Conservation (phyloP, 2,329 filamentous ascomycete species). For the Epichloe amarillans region DNA sequence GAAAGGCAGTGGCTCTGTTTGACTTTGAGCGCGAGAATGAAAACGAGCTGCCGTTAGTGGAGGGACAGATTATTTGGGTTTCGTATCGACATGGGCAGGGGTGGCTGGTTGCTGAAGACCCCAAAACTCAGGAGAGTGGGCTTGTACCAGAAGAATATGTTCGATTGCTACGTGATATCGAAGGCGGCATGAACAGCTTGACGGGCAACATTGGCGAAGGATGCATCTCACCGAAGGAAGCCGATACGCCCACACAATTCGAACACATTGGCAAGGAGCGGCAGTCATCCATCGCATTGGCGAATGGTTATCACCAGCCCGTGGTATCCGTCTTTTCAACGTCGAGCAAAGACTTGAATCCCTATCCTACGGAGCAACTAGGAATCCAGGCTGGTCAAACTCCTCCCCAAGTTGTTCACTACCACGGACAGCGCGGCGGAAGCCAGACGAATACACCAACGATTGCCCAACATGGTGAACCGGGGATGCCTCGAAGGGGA, state of each 20-base stretch:
- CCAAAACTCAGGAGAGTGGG: conserved; percentile 84
- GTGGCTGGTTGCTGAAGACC: conserved; percentile 94
- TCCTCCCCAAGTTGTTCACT: conserved; percentile 53
- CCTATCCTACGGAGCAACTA: conserved; percentile 51
- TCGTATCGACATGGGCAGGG: conserved; percentile 93
- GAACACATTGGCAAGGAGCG: conserved; percentile 36
- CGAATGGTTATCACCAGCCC: conserved; percentile 56
- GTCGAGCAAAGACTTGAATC: conserved; percentile 55
- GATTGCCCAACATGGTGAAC: conserved; percentile 36
- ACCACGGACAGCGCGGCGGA: conserved; percentile 53
- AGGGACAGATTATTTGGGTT: conserved; percentile 93
- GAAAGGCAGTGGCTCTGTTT: conserved; percentile 88
- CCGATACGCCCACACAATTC: conserved; percentile 47
- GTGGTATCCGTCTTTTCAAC: conserved; percentile 58
- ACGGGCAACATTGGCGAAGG: conserved; percentile 46
- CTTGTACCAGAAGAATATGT: conserved; percentile 96
- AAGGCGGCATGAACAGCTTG: conserved; percentile 70
- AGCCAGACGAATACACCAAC: conserved; percentile 55
- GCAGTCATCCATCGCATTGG: conserved; percentile 30
- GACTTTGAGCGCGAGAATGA: conserved; percentile 93
- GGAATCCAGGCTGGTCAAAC: conserved; percentile 49
- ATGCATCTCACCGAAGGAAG: conserved; percentile 38
- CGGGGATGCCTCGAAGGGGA: conserved; percentile 30
- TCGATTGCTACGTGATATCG: conserved; percentile 79
- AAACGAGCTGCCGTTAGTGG: conserved; percentile 82